Evolutionary conservation across 2,329 filamentous ascomycete species (phyloP), one percentile per base, ranked within the genome.

Genomic region (Thelonectria blattea): DNA sequence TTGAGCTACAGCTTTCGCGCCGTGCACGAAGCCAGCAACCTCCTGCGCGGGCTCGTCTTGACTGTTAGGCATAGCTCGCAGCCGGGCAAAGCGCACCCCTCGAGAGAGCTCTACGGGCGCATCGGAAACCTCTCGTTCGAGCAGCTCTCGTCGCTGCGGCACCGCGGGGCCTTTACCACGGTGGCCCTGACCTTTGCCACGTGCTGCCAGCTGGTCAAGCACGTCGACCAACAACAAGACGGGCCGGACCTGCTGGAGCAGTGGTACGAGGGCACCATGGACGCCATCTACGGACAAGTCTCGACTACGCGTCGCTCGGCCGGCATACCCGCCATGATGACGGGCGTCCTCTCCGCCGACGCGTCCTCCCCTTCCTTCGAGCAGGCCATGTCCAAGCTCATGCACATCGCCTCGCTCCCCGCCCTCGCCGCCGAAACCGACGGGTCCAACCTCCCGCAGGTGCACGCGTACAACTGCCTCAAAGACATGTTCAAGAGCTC

Each of bases 1-100:
- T 78, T 99, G 48, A 98, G 94, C 65, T 99, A 95, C 74, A 97
- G 93, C 63, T 99, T 97, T 84, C 87, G 95, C 68, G 92, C 93
- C 6, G 82, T 97, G n/a, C 94, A 97, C 63, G 95, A 99, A 77
- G 92, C 93, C 22, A 97, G 92, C 74, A 88, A 92, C 57, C 78
- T 96, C 5, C 81, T 94, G 74, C 85, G 88, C 63, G 81, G 83
- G 0, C 83, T 91, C 39, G 76, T 89, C 20, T 76, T 79, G 22
- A 85, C 86, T 15, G 73, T 81, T 17, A 82, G 82, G 22, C 81
- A 83, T 52, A 78, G 78, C 15, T 79, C 80, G 10, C 70, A 75
- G 11, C 63, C 70, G 8, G 78, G 79, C 3, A 73, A 76, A 27
- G 79, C 88, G 0, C 75, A 80, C n/a, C 82, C 83, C 2, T 76